These are phyloP conservation scores for Podospora conica DNA, from an alignment of 495 filamentous ascomycete genomes.

Conservation along the genomic window DNA sequence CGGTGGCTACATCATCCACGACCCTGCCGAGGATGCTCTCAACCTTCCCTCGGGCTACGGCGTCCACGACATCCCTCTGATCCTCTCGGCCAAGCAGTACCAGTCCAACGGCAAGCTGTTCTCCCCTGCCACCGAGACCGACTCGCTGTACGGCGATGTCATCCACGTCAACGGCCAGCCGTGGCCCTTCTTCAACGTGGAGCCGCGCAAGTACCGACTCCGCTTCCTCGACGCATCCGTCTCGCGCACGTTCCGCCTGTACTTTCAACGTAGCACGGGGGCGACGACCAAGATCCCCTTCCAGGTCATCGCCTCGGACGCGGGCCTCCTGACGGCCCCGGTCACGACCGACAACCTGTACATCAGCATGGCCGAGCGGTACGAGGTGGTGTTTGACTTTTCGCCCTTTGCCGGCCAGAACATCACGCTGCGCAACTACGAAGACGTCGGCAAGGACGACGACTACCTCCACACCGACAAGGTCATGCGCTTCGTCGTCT, in stretches of 20 bases:
- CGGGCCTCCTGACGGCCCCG: slow-evolving; percentile 39
- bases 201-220: slow-evolving; percentile 54
- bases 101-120: slow-evolving; percentile 41
- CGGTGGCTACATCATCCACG: slow-evolving; percentile 41
- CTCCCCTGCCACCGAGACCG: slow-evolving; percentile 31
- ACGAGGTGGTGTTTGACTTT: slow-evolving; percentile 52
- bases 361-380: slow-evolving; percentile 51
- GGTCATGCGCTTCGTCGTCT: slow-evolving; percentile 50
- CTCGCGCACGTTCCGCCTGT: slow-evolving; percentile 44
- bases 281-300: slow-evolving; percentile 32
- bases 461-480: slow-evolving; percentile 45
- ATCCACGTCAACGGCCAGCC: slow-evolving; percentile 53
- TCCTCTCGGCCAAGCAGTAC: slow-evolving; percentile 46
- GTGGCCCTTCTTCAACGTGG: slow-evolving; percentile 50
- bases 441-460: slow-evolving; percentile 37
- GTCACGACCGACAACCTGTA: slow-evolving; percentile 31
- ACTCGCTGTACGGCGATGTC: slow-evolving; percentile 47
- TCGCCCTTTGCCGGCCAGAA: slow-evolving; percentile 40
- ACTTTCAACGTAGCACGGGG: slow-evolving; percentile 27
- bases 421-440: slow-evolving; percentile 40
- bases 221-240: slow-evolving; percentile 46
- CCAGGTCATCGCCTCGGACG: slow-evolving; percentile 46
- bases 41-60: slow-evolving; percentile 43
- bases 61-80: slow-evolving; percentile 46
- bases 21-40: slow-evolving; percentile 38